Conservation (phyloP, 345 rosid species). For the Erysimum cheiranthoides region DNA sequence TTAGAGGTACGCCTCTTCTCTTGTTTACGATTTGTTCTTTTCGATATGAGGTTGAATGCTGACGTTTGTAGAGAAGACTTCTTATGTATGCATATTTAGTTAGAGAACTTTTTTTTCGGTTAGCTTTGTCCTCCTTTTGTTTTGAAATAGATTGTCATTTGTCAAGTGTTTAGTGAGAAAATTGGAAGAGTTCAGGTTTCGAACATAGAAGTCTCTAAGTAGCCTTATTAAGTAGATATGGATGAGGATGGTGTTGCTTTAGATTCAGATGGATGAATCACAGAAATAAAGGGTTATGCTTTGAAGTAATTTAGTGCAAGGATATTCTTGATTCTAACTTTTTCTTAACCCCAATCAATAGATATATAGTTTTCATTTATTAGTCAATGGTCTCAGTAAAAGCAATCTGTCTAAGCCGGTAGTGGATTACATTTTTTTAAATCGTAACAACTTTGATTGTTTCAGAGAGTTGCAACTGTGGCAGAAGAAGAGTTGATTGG, state of each 20-base stretch:
- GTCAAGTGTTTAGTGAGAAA: background rate
- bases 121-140: background rate
- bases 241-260: slow-evolving; percentile 16
- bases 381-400: slow-evolving; percentile 13
- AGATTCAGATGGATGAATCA: slow-evolving; percentile 1
- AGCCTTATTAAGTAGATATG: background rate
- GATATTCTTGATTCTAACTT: background rate
- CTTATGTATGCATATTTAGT: slow-evolving; percentile 1
- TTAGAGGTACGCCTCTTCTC: slow-evolving; percentile 62
- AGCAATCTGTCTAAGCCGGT: background rate
- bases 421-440: slow-evolving; percentile 16
- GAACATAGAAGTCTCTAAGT: slow-evolving; percentile 6
- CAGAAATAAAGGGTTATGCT: background rate
- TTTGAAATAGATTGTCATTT: background rate
- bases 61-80: background rate
- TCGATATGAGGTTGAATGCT: slow-evolving; percentile 2
- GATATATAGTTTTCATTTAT: slow-evolving; percentile 5
- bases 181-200: background rate
- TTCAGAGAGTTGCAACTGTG: slow-evolving; percentile 66
- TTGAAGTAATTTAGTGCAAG: background rate
- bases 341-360: background rate
- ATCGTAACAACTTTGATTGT: background rate
- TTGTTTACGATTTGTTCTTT: background rate
- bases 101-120: background rate
- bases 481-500: slow-evolving; percentile 81